These are phyloP conservation scores for Zygosaccharomyces gambellarensis DNA, from an alignment of 805 yeast species.

Conservation along the genomic window DNA sequence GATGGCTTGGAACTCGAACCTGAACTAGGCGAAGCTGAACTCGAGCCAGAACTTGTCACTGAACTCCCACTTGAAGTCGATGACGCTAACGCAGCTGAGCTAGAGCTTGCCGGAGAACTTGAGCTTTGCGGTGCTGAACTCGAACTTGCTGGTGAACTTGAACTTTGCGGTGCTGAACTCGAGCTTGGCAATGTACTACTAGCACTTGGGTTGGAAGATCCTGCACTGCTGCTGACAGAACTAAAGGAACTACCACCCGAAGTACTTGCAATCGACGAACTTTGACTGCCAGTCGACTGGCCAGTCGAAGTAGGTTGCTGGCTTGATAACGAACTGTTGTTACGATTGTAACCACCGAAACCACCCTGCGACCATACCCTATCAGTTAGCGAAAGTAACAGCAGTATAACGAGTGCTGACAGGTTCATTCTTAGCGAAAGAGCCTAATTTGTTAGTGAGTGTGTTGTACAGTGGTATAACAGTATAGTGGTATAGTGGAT, in stretches of 20 bases:
- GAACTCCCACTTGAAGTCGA: neutral
- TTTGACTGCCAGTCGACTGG: neutral
- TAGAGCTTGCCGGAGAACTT: neutral
- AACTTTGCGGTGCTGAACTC: neutral
- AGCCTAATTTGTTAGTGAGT: neutral
- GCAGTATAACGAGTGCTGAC: conserved; percentile 5
- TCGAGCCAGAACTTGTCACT: neutral
- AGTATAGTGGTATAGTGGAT: too few relatives aligned
- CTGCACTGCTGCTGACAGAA: neutral
- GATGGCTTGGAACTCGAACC: neutral
- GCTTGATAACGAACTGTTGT: conserved; percentile 1
- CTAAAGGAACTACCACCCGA: neutral
- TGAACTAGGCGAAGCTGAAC: neutral
- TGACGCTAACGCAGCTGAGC: too few relatives aligned
- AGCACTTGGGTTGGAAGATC: neutral
- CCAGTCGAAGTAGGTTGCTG: neutral
- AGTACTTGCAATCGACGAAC: neutral
- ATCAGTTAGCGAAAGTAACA: conserved; percentile 5
- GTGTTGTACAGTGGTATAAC: neutral
- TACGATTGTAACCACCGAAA: neutral
- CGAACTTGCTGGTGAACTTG: neutral
- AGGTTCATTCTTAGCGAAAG: conserved; percentile 5
- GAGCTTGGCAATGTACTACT: neutral
- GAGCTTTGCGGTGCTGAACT: neutral
- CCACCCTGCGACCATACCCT: conserved; percentile 6